Percentiles rank a stretch among this genome's conserved stretches.
Conservation (phyloP, 2,329 filamentous ascomycete species). For the Pseudomassariella vexata region DNA sequence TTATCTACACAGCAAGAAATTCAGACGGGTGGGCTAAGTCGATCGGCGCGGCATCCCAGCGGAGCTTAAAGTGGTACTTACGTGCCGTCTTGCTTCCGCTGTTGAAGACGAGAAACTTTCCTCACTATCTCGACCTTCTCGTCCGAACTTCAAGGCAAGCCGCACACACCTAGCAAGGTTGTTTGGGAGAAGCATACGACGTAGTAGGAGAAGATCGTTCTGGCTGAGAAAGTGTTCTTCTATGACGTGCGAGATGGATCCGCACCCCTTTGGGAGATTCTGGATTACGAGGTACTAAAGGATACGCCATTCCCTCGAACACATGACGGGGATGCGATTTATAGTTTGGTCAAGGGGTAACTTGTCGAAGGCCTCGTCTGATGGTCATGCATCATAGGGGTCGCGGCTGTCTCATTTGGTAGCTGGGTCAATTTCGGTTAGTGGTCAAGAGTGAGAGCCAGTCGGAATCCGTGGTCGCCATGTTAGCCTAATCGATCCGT, state of each 20-base stretch:
- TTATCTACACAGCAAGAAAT: slow-evolving; percentile 21
- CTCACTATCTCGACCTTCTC: slow-evolving; percentile 11
- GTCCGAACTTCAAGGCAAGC: slow-evolving; percentile 10
- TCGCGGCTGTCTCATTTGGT: slow-evolving; percentile 6
- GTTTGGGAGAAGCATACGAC: slow-evolving; percentile 17
- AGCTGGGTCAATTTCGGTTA: slow-evolving; percentile 4
- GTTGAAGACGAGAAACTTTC: slow-evolving; percentile 11
- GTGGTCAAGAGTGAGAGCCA: no score
- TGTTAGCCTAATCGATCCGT: no score
- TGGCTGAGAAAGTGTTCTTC: slow-evolving; percentile 16
- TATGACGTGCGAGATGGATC: slow-evolving; percentile 18
- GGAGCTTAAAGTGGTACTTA: slow-evolving; percentile 14
- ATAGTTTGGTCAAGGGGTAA: slow-evolving; percentile 14
- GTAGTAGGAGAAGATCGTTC: slow-evolving; percentile 16
- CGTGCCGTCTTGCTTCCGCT: slow-evolving; percentile 12
- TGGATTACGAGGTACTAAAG: slow-evolving; percentile 14
- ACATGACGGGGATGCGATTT: slow-evolving; percentile 17
- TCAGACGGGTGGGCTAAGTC: slow-evolving; percentile 19
- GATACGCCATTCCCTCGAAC: slow-evolving; percentile 15
- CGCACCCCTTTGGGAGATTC: slow-evolving; percentile 15
- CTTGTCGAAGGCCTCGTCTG: slow-evolving; percentile 12
- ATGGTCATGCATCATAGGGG: slow-evolving; percentile 14
- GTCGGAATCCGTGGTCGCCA: no score
- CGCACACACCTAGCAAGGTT: slow-evolving; percentile 5
- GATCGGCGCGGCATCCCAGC: slow-evolving; percentile 13